Conservation (phyloP, 225 moss, liverwort and hornwort species). For the Rhytidiadelphus loreus region DNA sequence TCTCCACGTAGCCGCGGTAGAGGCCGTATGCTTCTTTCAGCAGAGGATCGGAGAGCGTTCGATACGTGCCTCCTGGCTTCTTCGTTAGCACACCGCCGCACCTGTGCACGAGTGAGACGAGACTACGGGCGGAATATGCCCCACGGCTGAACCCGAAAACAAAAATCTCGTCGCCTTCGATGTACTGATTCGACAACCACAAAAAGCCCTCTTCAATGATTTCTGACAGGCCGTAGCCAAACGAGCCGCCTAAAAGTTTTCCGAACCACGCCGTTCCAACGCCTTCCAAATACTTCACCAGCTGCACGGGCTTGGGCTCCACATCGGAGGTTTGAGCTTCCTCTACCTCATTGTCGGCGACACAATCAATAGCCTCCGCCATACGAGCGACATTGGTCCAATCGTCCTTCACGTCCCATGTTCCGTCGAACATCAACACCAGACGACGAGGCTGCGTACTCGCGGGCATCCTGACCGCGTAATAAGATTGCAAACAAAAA, state of each 20-base stretch:
- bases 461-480: conserved; percentile 10
- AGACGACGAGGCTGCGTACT: conserved; percentile 7
- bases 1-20: not conserved
- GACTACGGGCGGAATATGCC: conserved; percentile 31
- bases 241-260: not conserved
- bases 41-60: not conserved
- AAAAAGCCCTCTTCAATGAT: conserved; percentile 6
- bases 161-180: conserved; percentile 16
- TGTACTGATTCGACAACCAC: conserved; percentile 21
- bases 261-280: conserved; percentile 9
- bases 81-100: not conserved
- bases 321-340: not conserved
- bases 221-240: conserved; percentile 22
- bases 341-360: not conserved
- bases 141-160: conserved; percentile 37
- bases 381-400: conserved; percentile 24
- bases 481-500: not conserved
- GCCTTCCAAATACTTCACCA: conserved; percentile 23
- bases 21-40: not conserved
- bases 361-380: conserved; percentile 12
- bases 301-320: conserved; percentile 17
- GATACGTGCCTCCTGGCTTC: not conserved
- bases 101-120: conserved; percentile 18
- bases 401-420: conserved; percentile 12
- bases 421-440: conserved; percentile 32